Conservation (phyloP, 345 rosid genomes). For the Rhodamnia argentea region DNA sequence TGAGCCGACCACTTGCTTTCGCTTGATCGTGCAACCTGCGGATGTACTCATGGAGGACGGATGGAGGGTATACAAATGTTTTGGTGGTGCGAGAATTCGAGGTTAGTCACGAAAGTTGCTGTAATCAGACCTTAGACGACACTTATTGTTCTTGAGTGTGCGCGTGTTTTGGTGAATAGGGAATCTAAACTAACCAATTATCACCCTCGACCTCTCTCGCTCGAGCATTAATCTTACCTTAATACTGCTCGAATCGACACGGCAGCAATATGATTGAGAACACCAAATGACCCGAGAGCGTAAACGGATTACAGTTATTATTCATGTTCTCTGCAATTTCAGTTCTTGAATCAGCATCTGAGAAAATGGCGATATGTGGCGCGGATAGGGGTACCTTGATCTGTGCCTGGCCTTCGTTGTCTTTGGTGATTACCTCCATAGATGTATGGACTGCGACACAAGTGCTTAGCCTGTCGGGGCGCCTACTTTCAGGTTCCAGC, state of each 20-base stretch:
- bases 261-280: not conserved
- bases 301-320: not conserved
- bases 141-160: not conserved
- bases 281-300: not conserved
- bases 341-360: not conserved
- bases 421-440: not conserved
- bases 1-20: not conserved
- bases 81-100: not conserved
- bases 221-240: not conserved
- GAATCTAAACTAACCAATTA: not conserved
- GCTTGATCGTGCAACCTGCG: not conserved
- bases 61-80: not conserved
- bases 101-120: not conserved
- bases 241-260: not conserved
- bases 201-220: not conserved
- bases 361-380: not conserved
- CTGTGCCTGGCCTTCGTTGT: not conserved
- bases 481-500: not conserved
- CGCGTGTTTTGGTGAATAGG: not conserved
- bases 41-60: not conserved
- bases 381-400: not conserved
- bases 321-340: not conserved
- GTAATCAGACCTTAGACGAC: not conserved
- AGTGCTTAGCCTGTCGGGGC: not conserved
- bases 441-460: not conserved